Evolutionary conservation across 2,329 filamentous ascomycete genomes (phyloP), one percentile per base, ranked within the genome.

Genomic region (Lizonia empirigonia): DNA sequence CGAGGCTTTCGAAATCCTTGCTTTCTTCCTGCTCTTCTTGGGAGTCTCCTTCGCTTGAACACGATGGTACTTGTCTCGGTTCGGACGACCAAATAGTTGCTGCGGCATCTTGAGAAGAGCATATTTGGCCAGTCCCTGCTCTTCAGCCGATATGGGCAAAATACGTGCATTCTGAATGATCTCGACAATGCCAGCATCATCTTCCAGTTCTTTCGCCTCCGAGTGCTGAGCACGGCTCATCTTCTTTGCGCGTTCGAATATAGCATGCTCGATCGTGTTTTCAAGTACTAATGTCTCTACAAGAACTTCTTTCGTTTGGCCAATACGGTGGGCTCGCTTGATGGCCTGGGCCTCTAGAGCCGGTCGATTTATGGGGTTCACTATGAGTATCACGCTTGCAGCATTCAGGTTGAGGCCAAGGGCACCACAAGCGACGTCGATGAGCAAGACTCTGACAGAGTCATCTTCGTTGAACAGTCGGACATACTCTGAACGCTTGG

Each of bases 341-440:
- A 97, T 90, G 0, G 93, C 93, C 71, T 97, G 93, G 1, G 89
- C 91, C 70, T 96, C 90, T 1, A 96, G 82, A 57, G 89, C 78
- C 0, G 91, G 91, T 44, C 92, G 89, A 69, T 94, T 87, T 10
- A 96, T 90, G 0, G 93, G 92, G 57, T 88, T 93, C 47, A 96
- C 82, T 56, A 97, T 97, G 73, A 91, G 95, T 8, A 97, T 87
- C 2, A 93, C 80, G 4, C 89, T 94, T 1, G 92, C 92, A 9
- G 84, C 85, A 42, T 86, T 86, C 71, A 97, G 85, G 67, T 97
- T 92, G 0, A 97, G 79, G 0, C 93, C 93, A 55, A 92, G 90
- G 0, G 92, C 90, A 23, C 92, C 92, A 67, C 94, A 90, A 1
- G 84, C 85, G n/a, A 97, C 83, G 65, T 96, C 91, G 88, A 97